Evolutionary conservation across 768 basidiomycete species (phyloP), one percentile per base, ranked within the genome.

Genomic region (Mycena pura): DNA sequence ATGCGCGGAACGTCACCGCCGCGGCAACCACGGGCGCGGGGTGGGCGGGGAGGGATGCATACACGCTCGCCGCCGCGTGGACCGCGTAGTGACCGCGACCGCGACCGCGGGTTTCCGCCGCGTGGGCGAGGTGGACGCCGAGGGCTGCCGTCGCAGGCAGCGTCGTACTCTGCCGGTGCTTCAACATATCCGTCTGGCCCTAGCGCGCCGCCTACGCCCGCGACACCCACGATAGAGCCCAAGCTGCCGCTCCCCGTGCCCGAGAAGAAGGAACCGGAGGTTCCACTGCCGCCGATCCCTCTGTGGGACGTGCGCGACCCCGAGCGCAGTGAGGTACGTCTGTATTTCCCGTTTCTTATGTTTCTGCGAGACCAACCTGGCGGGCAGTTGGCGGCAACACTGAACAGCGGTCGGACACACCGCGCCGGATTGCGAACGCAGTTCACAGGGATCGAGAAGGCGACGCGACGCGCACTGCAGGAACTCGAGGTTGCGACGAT

Each of bases 401-500:
- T 40, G 28, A 40, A 57, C 62, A 76, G 71, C 79, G 38, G 57
- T 69, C 47, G 78, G 57, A 66, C 68, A 0, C 80, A 81, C 54
- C 79, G 81, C 6, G 68, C 73, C 7, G 73, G 73, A 53, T 73
- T 80, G 14, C 72, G 74, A n/a, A 60, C 72, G 17, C 82, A 84
- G 52, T 76, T 80, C 51, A 66, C 72, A 25, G 74, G 76, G 17
- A 69, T 78, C 17, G 67, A 68, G n/a, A 81, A 78, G 68, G 76
- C 69, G 3, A 72, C 77, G 17, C 80, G 79, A 25, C 80, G 84
- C 17, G 86, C 86, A 17, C 68, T 85, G 39, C 84, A 86, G 46
- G 90, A 92, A 65, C 72, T 89, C 10, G 87, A 89, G 21, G 74
- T 85, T 68, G 77, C 86, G 29, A 76, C 75, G 36, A 76, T 90